These are phyloP conservation scores for Candida sp. DNA, from an alignment of 1,139 yeast species.

Conservation along the genomic window DNA sequence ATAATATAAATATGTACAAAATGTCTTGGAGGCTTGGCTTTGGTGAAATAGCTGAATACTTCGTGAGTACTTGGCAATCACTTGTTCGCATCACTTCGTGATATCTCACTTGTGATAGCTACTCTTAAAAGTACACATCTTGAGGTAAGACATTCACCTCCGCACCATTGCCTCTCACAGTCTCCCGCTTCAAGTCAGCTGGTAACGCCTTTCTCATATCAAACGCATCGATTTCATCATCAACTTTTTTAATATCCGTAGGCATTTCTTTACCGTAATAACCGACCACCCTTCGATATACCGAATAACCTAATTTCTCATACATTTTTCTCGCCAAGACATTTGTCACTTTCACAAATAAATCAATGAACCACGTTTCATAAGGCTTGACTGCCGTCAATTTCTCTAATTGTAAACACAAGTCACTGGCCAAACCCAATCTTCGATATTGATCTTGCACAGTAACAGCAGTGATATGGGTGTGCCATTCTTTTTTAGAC, in stretches of 20 bases:
- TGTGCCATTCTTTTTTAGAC: conserved; percentile 80
- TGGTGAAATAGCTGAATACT: too few species aligned
- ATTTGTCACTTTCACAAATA: conserved; percentile 88
- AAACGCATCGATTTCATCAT: conserved; percentile 82
- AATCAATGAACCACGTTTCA: conserved; percentile 79
- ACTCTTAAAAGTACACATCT: conserved; percentile 33
- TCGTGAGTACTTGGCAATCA: too few species aligned
- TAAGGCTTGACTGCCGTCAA: conserved; percentile 67
- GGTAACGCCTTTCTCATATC: conserved; percentile 74
- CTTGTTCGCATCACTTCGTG: too few species aligned
- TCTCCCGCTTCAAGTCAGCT: conserved; percentile 47
- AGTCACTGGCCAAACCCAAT: conserved; percentile 75
- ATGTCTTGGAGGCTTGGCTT: too few species aligned
- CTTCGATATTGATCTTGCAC: conserved; percentile 81
- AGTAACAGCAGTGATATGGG: conserved; percentile 96
- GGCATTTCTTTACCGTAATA: conserved; percentile 65
- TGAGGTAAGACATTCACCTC: conserved; percentile 58
- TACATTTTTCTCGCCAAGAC: conserved; percentile 75
- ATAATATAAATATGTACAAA: too few species aligned
- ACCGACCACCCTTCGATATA: conserved; percentile 85
- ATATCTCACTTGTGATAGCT: too few species aligned
- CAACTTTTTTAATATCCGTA: conserved; percentile 38
- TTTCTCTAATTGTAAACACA: conserved; percentile 71
- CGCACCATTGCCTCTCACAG: conserved; percentile 58
- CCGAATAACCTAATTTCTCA: conserved; percentile 81